Evolutionary conservation across 2,329 filamentous ascomycete species (phyloP), one percentile per base, ranked within the genome.

Genomic region (Tolypocladium paradoxum): DNA sequence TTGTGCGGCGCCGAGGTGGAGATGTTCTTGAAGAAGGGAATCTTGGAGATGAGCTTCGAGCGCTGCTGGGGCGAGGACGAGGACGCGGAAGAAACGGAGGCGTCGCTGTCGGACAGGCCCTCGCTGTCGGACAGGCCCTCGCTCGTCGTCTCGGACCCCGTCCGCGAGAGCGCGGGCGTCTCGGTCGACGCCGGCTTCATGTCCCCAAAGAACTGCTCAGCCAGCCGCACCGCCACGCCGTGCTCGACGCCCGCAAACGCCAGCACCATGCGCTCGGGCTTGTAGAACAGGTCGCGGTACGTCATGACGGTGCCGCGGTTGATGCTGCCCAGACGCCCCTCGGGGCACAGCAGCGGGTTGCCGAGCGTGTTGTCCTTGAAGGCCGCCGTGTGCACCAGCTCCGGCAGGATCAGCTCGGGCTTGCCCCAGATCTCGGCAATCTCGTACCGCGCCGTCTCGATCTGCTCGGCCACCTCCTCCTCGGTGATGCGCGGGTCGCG

Each of bases 361-460:
- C 93, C 93, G 14, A 99, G 77, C 0, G 93, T 97, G 72, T 99
- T 97, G 66, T 93, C 88, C 74, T 90, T 93, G 73, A 89, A 99
- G 2, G 91, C 93, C 11, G 93, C 90, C 75, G 91, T 93, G 69
- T 99, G 93, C 37, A 97, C 86, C 61, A 99, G 73, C 72, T 99
- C 93, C 0, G 93, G 93, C 56, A 99, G 75, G 61, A 99, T 97
- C 53, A 99, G 80, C 64, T 97, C 92, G 0, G 93, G 91, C 76
- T 95, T 97, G 62, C 87, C 86, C 93, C 93, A 99, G 53, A 99
- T 97, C 75, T 97, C 93, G 27, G 84, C 83, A 68, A 99, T 93
- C 73, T 99, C 93, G 67, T 97, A 99, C 51, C 91, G 83, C 9
- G 92, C 93, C 7, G 92, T 97, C 66, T 88, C 83, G 24, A 99